Evolutionary conservation across 139 green algal species (phyloP).

Genomic region (Chlorella sp.): DNA sequence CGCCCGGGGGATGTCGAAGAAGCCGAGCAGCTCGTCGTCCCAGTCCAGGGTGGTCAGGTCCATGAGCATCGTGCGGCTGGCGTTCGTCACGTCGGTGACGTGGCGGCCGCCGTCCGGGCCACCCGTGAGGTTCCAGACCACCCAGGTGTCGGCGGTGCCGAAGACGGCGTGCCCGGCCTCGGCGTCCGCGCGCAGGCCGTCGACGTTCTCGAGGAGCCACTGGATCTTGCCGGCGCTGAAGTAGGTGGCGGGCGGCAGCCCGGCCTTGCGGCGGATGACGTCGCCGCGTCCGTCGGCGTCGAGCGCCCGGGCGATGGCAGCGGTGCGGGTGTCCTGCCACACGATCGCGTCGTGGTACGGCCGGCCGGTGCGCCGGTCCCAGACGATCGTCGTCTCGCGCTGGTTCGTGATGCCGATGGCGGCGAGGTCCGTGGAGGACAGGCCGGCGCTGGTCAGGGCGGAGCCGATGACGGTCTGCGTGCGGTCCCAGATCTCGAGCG

Average conservation of each 20-base stretch:
- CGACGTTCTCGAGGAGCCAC: too few species aligned
- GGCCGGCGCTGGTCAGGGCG: too few species aligned
- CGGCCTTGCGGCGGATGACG: too few species aligned
- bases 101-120: slow-evolving; percentile 51
- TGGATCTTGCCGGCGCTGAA: slow-evolving; percentile 47
- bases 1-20: slow-evolving; percentile 49
- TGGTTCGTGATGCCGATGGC: slow-evolving; percentile 94
- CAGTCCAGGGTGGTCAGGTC: slow-evolving; percentile 69
- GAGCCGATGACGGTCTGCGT: too few species aligned
- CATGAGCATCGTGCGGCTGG: slow-evolving; percentile 87
- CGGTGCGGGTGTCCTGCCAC: slow-evolving; percentile 91
- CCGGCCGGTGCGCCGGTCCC: slow-evolving; percentile 64
- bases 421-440: too few species aligned
- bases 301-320: too few species aligned
- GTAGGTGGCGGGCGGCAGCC: slow-evolving; percentile 93
- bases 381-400: slow-evolving; percentile 87
- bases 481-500: too few species aligned
- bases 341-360: slow-evolving; percentile 92
- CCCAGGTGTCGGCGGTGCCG: slow-evolving; percentile 94
- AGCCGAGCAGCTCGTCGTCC: slow-evolving; percentile 49
- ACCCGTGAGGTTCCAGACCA: slow-evolving; percentile 92
- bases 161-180: too few species aligned
- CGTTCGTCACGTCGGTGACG: slow-evolving; percentile 92
- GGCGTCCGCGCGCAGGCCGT: too few species aligned
- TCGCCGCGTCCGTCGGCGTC: too few species aligned